Evolutionary conservation across 108 stramenopile species (phyloP).

Genomic region (Cylindrotheca closterium): DNA sequence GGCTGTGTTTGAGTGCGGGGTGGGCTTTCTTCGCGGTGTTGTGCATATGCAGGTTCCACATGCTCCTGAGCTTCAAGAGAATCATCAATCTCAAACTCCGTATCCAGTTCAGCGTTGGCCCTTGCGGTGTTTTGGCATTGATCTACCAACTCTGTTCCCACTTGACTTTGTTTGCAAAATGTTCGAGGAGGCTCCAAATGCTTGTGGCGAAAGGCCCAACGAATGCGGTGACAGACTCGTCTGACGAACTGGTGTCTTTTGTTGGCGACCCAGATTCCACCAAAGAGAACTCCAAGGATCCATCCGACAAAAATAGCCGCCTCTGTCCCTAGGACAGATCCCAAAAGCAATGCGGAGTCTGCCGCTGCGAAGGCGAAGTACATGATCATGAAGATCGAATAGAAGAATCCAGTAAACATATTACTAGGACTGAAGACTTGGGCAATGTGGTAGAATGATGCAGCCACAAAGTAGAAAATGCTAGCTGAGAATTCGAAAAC

Average conservation of each 20-base stretch:
- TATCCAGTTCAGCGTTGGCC: too few relatives aligned
- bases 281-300: slow-evolving; percentile 11
- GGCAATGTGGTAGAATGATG: slow-evolving; percentile 7
- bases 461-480: slow-evolving; percentile 1
- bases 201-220: slow-evolving; percentile 8
- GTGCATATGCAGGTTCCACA: too few relatives aligned
- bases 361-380: slow-evolving; percentile 2
- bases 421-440: slow-evolving; percentile 12
- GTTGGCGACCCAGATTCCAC: slow-evolving; percentile 18
- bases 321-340: slow-evolving; percentile 16
- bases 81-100: too few relatives aligned
- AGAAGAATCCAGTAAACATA: slow-evolving; percentile 17
- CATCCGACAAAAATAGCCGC: not conserved
- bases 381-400: slow-evolving; percentile 11
- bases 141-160: too few relatives aligned
- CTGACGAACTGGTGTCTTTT: slow-evolving; percentile 22
- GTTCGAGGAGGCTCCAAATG: slow-evolving; percentile 7
- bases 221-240: slow-evolving; percentile 20
- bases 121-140: too few relatives aligned
- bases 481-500: slow-evolving; percentile 7
- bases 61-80: too few relatives aligned
- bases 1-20: too few relatives aligned
- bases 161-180: too few relatives aligned
- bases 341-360: slow-evolving; percentile 19
- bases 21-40: too few relatives aligned